Evolutionary conservation across 331 rosid genomes (phyloP), one percentile per base, ranked within the genome.

Genomic region (Rosa hybrid): DNA sequence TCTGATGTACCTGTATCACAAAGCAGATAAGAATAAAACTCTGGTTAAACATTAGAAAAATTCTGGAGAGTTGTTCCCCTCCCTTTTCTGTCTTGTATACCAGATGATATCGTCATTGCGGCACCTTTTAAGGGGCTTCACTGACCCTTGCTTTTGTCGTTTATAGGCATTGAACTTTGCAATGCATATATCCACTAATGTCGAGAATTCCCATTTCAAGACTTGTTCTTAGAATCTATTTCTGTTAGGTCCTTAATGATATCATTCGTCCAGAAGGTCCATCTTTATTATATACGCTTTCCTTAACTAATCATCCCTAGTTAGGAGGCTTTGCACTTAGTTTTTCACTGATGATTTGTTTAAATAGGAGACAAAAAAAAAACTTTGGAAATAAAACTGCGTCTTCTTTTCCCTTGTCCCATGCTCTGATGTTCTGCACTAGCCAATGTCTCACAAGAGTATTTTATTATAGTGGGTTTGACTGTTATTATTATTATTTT

Each of bases 261-360:
- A 63, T 10, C 39, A 23, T 25, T 12, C 9, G 17, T 67, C 46
- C 46, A 34, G 45, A 67, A 67, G 12, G 3, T 67, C 48, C 46
- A 65, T 65, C 45, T 38, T 38, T 67, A 17, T 38, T 74, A 74
- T 34, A 6, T 74, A 30, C 4, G 12, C 67, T 34, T 53, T 74
- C 34, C 11, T 74, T 3, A 54, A 54, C 10, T 39, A 53, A 7
- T 57, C 68, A 25, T 62, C 3, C 68, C 4, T 25, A 23, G 75
- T 50, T 42, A 39, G 71, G 67, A 23, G 73, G 42, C 39, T 64
- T 39, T 53, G 48, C 67, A 72, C 63, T 72, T 48, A 72, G 45
- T 49, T 72, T 62, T 34, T 21, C 44, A 27, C 25, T 1, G 46
- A 71, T 46, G n/a, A 76, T 75, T 67, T 65, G 17, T 45, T 42